A percentile compares a stretch with the other conserved stretches of the same genome.
These are phyloP conservation scores for Huiozyma sinensis DNA, from an alignment of 805 yeast genomes.

Conservation along the genomic window DNA sequence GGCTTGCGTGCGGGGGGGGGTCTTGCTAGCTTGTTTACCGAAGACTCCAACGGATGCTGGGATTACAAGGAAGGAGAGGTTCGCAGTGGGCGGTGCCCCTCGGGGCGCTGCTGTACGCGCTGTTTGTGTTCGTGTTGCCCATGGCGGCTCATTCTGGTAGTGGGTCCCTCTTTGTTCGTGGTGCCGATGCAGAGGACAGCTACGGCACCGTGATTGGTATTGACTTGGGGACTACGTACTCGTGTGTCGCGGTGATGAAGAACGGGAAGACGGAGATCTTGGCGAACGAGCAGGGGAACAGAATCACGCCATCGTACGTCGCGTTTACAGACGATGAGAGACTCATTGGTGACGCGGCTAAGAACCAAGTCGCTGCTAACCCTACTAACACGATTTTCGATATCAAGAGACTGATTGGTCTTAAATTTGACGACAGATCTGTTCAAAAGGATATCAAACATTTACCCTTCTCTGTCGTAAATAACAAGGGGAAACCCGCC, in stretches of 20 bases:
- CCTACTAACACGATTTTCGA: conserved; percentile 82
- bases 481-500: conserved; percentile 72
- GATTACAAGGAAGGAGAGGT: conserved; percentile 3
- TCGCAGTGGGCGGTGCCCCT: conserved; percentile 39
- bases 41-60: no score
- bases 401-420: conserved; percentile 85
- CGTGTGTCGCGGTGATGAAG: conserved; percentile 87
- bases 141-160: conserved; percentile 6
- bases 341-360: conserved; percentile 92
- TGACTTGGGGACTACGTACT: conserved; percentile 95
- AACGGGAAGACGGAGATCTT: conserved; percentile 84
- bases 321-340: conserved; percentile 89
- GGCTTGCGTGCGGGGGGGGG: no score
- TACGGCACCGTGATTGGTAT: conserved; percentile 78
- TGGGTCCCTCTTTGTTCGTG: conserved; percentile 26
- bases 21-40: no score
- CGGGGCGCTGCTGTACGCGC: conserved; percentile 25
- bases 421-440: conserved; percentile 62
- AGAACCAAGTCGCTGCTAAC: conserved; percentile 88
- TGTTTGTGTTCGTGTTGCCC: conserved; percentile 24
- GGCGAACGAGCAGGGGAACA: conserved; percentile 94
- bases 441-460: conserved; percentile 78
- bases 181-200: conserved; percentile 32
- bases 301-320: conserved; percentile 92
- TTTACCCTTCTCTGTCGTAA: conserved; percentile 61